These are phyloP conservation scores for Aspergillus sp. DNA, from an alignment of 2,329 filamentous ascomycete genomes.

Conservation along the genomic window DNA sequence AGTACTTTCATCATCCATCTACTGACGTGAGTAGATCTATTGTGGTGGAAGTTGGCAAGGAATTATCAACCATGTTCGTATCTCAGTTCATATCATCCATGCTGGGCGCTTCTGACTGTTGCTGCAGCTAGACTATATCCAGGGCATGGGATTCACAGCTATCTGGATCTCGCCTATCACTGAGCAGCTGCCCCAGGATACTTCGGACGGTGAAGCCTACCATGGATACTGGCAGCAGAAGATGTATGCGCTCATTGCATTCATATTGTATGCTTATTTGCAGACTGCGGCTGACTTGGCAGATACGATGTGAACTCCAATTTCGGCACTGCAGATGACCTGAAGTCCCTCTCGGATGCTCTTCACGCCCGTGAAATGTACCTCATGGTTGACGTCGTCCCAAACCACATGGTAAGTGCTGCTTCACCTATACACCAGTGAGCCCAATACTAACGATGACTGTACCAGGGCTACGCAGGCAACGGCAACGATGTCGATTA, in stretches of 20 bases:
- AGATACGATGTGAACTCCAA: constrained; percentile 57
- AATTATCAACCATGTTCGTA: constrained; percentile 41
- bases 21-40: constrained; percentile 31
- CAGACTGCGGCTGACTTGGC: not conserved
- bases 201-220: constrained; percentile 46
- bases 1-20: not conserved
- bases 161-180: constrained; percentile 53
- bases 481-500: constrained; percentile 55
- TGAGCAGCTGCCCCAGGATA: constrained; percentile 36
- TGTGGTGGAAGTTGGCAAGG: constrained; percentile 54
- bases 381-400: constrained; percentile 63
- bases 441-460: not conserved
- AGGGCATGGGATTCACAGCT: constrained; percentile 51
- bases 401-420: constrained; percentile 54
- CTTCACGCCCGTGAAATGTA: constrained; percentile 61
- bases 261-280: not conserved
- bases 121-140: constrained; percentile 51
- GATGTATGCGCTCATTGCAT: constrained; percentile 29
- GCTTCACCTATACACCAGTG: not conserved
- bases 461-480: constrained; percentile 47
- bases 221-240: constrained; percentile 56
- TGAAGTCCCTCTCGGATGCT: constrained; percentile 58
- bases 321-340: constrained; percentile 61
- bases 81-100: too few species aligned
- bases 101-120: not conserved